These are phyloP conservation scores for Boletales sp. DNA, from an alignment of 768 basidiomycete genomes.

Conservation along the genomic window DNA sequence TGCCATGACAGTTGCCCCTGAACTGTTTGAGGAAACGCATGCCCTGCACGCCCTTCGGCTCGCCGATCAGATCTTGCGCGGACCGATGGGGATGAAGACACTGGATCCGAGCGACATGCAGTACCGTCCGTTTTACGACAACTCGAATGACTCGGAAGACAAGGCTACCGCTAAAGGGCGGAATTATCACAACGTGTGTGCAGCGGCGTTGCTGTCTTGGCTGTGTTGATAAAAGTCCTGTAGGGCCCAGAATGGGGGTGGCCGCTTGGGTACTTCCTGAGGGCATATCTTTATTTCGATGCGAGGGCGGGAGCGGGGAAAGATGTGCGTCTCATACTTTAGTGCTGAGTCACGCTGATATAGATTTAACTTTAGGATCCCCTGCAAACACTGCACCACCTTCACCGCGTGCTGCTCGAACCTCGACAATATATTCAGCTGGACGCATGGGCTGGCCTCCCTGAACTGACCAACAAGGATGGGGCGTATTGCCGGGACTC, in stretches of 20 bases:
- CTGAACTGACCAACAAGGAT: constrained; percentile 86
- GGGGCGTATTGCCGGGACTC: constrained; percentile 84
- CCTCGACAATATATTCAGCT: constrained; percentile 70
- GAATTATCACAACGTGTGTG: constrained; percentile 86
- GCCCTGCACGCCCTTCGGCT: constrained; percentile 77
- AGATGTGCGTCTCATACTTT: constrained; percentile 44
- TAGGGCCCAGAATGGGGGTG: constrained; percentile 94
- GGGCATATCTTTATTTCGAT: constrained; percentile 91
- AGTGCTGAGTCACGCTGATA: not conserved
- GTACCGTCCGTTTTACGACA: constrained; percentile 91
- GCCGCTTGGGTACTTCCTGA: constrained; percentile 93
- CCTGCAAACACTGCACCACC: constrained; percentile 70
- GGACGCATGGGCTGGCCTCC: constrained; percentile 91
- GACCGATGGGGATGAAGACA: constrained; percentile 95
- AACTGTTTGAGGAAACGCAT: constrained; percentile 79
- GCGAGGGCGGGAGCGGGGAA: constrained; percentile 61
- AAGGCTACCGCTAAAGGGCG: constrained; percentile 83
- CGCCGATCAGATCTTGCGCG: constrained; percentile 78
- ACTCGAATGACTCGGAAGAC: constrained; percentile 88
- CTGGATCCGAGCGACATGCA: constrained; percentile 84
- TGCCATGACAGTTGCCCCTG: constrained; percentile 96
- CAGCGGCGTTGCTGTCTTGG: not conserved
- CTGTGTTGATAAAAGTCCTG: constrained; percentile 12
- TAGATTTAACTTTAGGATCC: constrained; percentile 47
- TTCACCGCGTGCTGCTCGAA: constrained; percentile 68